Conservation (phyloP, 78 protist species). For the Bigelowiella natans region DNA sequence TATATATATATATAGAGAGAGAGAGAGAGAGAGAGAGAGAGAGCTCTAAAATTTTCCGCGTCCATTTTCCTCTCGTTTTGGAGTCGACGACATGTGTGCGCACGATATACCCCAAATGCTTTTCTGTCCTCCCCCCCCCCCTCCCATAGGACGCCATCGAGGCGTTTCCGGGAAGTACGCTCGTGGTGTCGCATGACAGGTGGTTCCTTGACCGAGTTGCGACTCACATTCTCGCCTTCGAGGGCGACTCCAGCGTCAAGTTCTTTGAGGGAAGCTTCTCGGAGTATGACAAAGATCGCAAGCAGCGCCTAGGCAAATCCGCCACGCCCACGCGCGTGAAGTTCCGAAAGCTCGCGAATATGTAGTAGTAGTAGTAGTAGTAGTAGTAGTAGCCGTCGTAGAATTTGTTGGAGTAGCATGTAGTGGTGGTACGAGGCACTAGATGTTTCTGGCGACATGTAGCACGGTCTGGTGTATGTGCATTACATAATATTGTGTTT, state of each 20-base stretch:
- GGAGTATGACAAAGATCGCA: background rate
- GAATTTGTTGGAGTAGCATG: too few species aligned
- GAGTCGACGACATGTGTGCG: too few species aligned
- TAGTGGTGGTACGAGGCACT: too few species aligned
- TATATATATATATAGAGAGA: background rate
- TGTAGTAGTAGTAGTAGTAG: too few species aligned
- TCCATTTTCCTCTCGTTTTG: background rate
- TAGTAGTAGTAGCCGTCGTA: too few species aligned
- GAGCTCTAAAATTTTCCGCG: too few species aligned
- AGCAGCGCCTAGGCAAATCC: background rate
- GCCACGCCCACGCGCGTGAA: background rate
- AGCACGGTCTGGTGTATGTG: too few species aligned
- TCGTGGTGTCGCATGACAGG: conserved; percentile 31
- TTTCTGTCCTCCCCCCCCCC: background rate
- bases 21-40: too few species aligned
- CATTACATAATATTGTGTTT: too few species aligned
- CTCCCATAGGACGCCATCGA: conserved; percentile 35
- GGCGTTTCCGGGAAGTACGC: conserved; percentile 23
- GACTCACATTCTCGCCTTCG: conserved; percentile 31
- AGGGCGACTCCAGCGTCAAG: background rate
- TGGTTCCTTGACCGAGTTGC: conserved; percentile 34
- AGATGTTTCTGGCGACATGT: too few species aligned
- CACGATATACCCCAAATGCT: background rate
- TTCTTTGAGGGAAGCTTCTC: conserved; percentile 7
- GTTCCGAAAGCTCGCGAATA: background rate